A percentile compares a stretch with the other conserved stretches of the same genome.
These are phyloP conservation scores for Scortechinia acanthostroma DNA, from an alignment of 2,329 filamentous ascomycete species.

Conservation along the genomic window DNA sequence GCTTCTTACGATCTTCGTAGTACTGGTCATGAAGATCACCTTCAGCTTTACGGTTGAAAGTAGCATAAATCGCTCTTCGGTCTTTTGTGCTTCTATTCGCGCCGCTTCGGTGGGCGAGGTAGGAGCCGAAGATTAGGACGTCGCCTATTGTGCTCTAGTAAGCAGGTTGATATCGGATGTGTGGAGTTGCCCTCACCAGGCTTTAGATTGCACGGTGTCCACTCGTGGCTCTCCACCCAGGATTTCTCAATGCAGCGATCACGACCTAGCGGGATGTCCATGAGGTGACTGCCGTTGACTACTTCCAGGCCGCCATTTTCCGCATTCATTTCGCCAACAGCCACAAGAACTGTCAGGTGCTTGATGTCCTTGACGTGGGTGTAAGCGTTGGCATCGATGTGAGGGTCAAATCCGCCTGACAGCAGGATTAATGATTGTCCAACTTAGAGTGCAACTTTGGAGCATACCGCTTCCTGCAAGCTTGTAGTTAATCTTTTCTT, in stretches of 20 bases:
- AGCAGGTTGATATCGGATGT: no score
- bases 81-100: slow-evolving; percentile 20
- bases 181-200: slow-evolving; percentile 14
- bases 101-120: slow-evolving; percentile 26
- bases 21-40: slow-evolving; percentile 31
- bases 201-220: slow-evolving; percentile 20
- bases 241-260: slow-evolving; percentile 21
- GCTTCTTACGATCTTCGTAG: slow-evolving; percentile 25
- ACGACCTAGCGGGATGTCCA: slow-evolving; percentile 19
- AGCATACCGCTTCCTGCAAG: slow-evolving; percentile 22
- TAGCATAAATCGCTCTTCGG: slow-evolving; percentile 29
- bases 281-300: slow-evolving; percentile 24
- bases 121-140: slow-evolving; percentile 26
- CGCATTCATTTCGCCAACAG: slow-evolving; percentile 23
- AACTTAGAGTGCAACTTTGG: background rate
- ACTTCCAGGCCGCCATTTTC: slow-evolving; percentile 28
- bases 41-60: slow-evolving; percentile 26
- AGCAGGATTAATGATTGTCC: background rate
- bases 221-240: slow-evolving; percentile 22
- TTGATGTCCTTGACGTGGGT: slow-evolving; percentile 29
- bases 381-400: slow-evolving; percentile 30
- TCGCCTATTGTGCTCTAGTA: slow-evolving; percentile 14
- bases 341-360: slow-evolving; percentile 26
- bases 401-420: slow-evolving; percentile 25
- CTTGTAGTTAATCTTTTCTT: slow-evolving; percentile 33